Conservation (phyloP, 306 rosid genomes). For the Casuarina glauca region DNA sequence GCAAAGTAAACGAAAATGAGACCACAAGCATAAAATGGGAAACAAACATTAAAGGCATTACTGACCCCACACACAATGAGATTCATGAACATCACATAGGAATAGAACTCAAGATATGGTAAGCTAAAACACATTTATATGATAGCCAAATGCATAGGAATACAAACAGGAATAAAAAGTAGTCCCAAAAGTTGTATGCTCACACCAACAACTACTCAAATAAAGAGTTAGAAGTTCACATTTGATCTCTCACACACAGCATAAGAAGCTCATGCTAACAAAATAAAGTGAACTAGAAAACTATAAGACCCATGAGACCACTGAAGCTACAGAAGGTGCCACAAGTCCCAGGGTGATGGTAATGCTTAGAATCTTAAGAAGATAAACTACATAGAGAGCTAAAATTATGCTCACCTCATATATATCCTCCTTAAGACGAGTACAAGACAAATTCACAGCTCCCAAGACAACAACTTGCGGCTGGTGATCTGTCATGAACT, state of each 20-base stretch:
- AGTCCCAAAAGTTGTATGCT: background rate
- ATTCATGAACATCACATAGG: background rate
- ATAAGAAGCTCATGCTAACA: background rate
- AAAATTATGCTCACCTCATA: conserved; percentile 70
- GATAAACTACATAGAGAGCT: background rate
- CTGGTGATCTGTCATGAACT: conserved; percentile 99
- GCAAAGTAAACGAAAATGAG: conserved; percentile 26
- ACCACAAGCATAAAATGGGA: conserved; percentile 21
- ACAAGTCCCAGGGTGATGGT: background rate
- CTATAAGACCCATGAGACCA: background rate
- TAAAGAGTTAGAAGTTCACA: background rate
- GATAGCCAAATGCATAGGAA: background rate
- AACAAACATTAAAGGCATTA: background rate
- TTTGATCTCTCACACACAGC: background rate
- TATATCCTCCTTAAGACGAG: conserved; percentile 89
- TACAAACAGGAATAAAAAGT: background rate
- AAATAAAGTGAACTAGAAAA: background rate
- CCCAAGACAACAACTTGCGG: conserved; percentile 97
- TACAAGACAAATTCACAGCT: conserved; percentile 89
- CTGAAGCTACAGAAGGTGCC: background rate
- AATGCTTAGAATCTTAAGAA: background rate
- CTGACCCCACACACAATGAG: background rate
- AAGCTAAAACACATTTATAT: background rate
- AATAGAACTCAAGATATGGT: background rate
- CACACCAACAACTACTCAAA: background rate